Evolutionary conservation across 192 early-diverging fungal species (phyloP), one percentile per base, ranked within the genome.

Genomic region (Backusella australiensis): DNA sequence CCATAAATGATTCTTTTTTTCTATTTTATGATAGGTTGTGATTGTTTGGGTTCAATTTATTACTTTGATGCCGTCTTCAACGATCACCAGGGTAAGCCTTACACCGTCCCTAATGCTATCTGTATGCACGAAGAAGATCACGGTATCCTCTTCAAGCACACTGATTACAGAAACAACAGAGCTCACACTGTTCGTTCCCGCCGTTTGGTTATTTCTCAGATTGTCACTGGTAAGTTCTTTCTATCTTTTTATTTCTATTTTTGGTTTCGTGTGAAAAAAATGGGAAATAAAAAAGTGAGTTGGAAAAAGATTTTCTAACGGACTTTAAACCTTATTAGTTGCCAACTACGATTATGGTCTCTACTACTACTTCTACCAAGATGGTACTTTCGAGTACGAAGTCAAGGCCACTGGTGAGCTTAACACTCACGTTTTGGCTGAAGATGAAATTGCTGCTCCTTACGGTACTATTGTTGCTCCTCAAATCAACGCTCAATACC

Each of bases 381-480:
- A 83, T 73, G 82, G 82, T 74, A 83, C 78, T 52, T 79, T 83
- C 42, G 71, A 83, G 66, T 83, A 83, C 29, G 82, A 83, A 66
- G 78, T 83, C 53, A 83, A 83, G 75, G 82, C 82, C 38, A 83
- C 82, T 71, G 82, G 82, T 56, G 82, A 83, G 59, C 66, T 83
- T 26, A 83, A 83, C 36, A 83, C 78, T 15, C 78, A 79, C 69
- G 82, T 83, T 67, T 59, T 83, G 41, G 82, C 82, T 32, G 82
- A 83, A 59, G 82, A 83, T 39, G 82, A 83, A 66, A 66, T 44
- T 23, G 72, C 82, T 19, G 82, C 76, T 59, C 66, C 46, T 34
- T 80, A 70, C 42, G 82, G 82, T 75, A 74, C 67, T 11, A 75
- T 83, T 41, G 82, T 83, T 38, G 82, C 82, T 29, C 82, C 82